Base-by-base conservation (phyloP, 208 protist genomes). In the Jaenimonas drosophilae region DNA sequence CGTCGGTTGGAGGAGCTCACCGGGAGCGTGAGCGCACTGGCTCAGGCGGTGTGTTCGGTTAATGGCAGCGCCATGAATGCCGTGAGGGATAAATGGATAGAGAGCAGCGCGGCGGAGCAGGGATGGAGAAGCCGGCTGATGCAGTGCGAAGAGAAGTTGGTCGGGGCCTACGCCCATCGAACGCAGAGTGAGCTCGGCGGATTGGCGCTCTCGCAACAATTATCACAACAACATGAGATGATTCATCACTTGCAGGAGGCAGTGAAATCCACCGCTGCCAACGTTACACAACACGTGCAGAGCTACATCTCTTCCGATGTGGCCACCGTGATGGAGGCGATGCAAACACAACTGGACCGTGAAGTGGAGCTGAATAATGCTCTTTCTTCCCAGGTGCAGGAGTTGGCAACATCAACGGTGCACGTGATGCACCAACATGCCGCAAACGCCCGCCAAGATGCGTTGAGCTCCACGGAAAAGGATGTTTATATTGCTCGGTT, bases 401-500 rank as follows among this genome's bases (percentile, higher is more conserved):
- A 38, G 12, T 72, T 80, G 49, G 42, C 73, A 5, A 27, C 36
- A 0, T 32, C 56, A 7, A 20, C 72, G 11, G 27, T 84, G n/a
- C 38, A 26, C 5, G 44, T 48, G 6, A 21, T 87, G 31, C 45
- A 61, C 3, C 20, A 16, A 2, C 62, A 55, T 21, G 63, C 60
- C 2, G 29, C 58, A 11, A 56, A 67, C 7, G 59, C 66, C 7
- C 62, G 80, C 9, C 19, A 60, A 6, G 75, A 69, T 4, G 61
- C 83, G 32, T 48, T 91, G 40, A 43, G 45, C 34, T 31, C 56
- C 11, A 54, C 64, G 24, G 66, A 73, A 34, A 50, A 47, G 16
- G 65, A 75, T 2, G 48, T 88, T 33, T 17, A 50, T 14, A 33
- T 76, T n/a, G 69, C 75, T 14, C 64, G 64, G 17, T 44, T 92